Evolutionary conservation across 768 basidiomycete genomes (phyloP), one percentile per base, ranked within the genome.

Genomic region (Pholiota molesta): DNA sequence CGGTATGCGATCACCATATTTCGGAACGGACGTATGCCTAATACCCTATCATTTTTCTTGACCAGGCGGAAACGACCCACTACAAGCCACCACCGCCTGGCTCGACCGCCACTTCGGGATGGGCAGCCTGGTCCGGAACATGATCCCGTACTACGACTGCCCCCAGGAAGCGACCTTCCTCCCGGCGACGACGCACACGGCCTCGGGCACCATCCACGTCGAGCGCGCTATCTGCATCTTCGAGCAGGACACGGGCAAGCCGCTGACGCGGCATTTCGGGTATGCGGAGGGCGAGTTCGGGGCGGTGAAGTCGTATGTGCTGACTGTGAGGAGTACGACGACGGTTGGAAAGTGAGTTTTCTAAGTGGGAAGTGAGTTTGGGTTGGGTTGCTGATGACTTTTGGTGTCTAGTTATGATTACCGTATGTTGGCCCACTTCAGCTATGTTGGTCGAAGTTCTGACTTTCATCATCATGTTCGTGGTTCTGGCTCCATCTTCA

Each of bases 111-210:
- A 78, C 68, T 88, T 88, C 64, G 88, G 87, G 37, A 87, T 88
- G 85, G 87, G 87, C 0, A 67, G 69, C 14, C 52, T 77, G 4
- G 81, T 83, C n/a, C 80, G 84, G n/a, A 81, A 86, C 40, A 75
- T 89, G 76, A 79, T 90, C n/a, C 80, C 82, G 0, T 82, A 84
- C 45, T 89, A 89, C 68, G 88, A 90, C 68, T 89, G 88, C 65
- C 88, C 88, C 4, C 73, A 81, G 62, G 86, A 88, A 53, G 81
- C 87, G 0, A 76, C 84, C 11, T 86, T 79, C 69, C 74, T 90
- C n/a, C 83, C 85, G 2, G 85, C 85, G 0, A 85, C 84, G 7
- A 83, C 84, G 0, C 81, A 82, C 66, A 74, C 79, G n/a, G 66
- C 67, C 9, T 49, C 69, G 5, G 87, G 86, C 2, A 77, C 74